Base-by-base conservation (phyloP, 352 stramenopile genomes). In the Globisporangium orthogonon region DNA sequence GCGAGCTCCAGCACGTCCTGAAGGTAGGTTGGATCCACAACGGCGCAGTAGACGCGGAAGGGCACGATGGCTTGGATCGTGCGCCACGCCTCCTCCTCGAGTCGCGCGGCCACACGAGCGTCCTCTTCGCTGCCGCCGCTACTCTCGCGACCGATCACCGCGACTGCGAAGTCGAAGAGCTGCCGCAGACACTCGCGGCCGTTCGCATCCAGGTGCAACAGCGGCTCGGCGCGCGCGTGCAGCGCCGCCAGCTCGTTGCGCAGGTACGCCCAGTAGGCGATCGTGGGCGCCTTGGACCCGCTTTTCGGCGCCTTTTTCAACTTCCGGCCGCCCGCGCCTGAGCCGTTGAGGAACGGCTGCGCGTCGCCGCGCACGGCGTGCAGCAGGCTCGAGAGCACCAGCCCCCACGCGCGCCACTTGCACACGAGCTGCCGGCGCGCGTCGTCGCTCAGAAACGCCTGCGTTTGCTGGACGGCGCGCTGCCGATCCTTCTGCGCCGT, bases 41-140 rank as follows among this genome's bases (percentile, higher is more conserved):
- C 67, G 6, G 70, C 73, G 47, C 80, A 93, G 58, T 93, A 93
- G 1, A 86, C 78, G 50, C 74, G 74, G 55, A 75, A 81, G 35
- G 79, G 67, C 10, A 80, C 69, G 2, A 92, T 28, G 28, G 80
- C 61, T 37, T 77, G 62, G 46, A 91, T 64, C 33, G 70, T 81
- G 44, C 84, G 67, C 79, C 79, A 94, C 30, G 78, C 84, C 47
- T 85, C 78, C 15, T 71, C 77, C 51, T 93, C 83, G n/a, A 93
- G 51, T 3, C 55, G 67, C 6, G 61, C 62, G 10, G 57, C 54
- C 15, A 70, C 28, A 1, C 49, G 46, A n/a, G 54, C 69, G 51
- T 75, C 61, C 13, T 77, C 64, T 40, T 56, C 66, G 9, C 29
- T 45, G 3, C 76, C 67, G 15, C 23, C 23, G 23, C 23, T 23